Conservation (phyloP, 2,329 filamentous ascomycete species). For the Sporothrix pallida region DNA sequence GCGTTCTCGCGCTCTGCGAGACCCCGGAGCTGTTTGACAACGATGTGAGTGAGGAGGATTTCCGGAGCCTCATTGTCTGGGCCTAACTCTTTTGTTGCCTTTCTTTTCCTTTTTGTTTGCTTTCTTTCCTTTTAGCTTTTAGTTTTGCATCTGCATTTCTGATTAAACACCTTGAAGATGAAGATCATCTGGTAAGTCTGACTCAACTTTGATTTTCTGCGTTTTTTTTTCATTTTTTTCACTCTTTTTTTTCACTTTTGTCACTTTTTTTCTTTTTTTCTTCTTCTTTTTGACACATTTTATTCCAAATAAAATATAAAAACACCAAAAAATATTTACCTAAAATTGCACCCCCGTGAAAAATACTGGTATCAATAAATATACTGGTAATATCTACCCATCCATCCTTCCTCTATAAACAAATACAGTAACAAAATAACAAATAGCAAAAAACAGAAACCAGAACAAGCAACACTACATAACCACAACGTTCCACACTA, state of each 20-base stretch:
- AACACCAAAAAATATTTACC: background rate
- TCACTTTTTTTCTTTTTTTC: background rate
- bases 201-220: conserved; percentile 17
- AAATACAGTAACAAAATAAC: background rate
- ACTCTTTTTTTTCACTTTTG: background rate
- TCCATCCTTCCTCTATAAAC: background rate
- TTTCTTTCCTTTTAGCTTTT: background rate
- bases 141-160: background rate
- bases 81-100: background rate
- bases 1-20: conserved; percentile 2
- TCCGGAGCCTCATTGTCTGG: background rate
- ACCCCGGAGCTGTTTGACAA: conserved; percentile 21
- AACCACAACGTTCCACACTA: background rate
- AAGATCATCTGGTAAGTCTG: conserved; percentile 15
- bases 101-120: background rate
- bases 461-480: background rate
- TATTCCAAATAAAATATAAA: background rate
- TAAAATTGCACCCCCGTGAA: background rate
- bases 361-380: background rate
- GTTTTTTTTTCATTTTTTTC: background rate
- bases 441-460: background rate
- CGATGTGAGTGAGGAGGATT: conserved; percentile 3
- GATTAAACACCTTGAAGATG: background rate
- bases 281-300: background rate
- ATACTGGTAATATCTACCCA: background rate